Conservation (phyloP, 1,139 yeast genomes). For the Yamadazyma epiphylla region DNA sequence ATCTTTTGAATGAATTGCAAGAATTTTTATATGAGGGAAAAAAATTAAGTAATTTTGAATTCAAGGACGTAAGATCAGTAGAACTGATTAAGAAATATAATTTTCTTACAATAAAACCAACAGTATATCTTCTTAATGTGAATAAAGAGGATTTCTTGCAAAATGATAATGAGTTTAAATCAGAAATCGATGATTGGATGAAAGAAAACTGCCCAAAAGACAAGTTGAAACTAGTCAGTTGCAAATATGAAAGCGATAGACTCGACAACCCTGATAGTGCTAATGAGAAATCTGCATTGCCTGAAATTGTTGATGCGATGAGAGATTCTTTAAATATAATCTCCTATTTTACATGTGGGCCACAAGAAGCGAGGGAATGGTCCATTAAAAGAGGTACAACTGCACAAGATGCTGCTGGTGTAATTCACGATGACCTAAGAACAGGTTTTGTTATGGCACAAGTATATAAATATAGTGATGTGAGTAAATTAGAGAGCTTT, state of each 20-base stretch:
- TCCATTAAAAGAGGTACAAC: constrained; percentile 71
- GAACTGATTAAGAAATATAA: constrained; percentile 56
- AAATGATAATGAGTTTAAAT: constrained; percentile 43
- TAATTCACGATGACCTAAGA: constrained; percentile 84
- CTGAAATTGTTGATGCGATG: constrained; percentile 55
- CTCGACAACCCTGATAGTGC: constrained; percentile 16
- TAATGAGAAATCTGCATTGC: constrained; percentile 26
- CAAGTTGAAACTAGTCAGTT: constrained; percentile 54
- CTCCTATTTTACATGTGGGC: constrained; percentile 90
- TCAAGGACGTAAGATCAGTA: constrained; percentile 53
- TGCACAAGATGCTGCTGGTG: constrained; percentile 93
- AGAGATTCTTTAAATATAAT: constrained; percentile 65
- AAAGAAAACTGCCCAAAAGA: constrained; percentile 53
- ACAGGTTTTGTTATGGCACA: constrained; percentile 83
- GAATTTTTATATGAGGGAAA: constrained; percentile 57
- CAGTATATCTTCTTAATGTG: constrained; percentile 59
- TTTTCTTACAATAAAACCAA: constrained; percentile 68
- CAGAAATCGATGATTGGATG: constrained; percentile 50
- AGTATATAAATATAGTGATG: constrained; percentile 79
- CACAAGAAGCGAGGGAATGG: constrained; percentile 91
- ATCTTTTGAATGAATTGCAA: constrained; percentile 44
- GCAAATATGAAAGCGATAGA: constrained; percentile 50
- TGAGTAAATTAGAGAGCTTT: constrained; percentile 31
- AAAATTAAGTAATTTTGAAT: constrained; percentile 43
- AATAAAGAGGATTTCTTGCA: constrained; percentile 49